Evolutionary conservation across 805 yeast species (phyloP).

Genomic region (Metschnikowia amazonensis): DNA sequence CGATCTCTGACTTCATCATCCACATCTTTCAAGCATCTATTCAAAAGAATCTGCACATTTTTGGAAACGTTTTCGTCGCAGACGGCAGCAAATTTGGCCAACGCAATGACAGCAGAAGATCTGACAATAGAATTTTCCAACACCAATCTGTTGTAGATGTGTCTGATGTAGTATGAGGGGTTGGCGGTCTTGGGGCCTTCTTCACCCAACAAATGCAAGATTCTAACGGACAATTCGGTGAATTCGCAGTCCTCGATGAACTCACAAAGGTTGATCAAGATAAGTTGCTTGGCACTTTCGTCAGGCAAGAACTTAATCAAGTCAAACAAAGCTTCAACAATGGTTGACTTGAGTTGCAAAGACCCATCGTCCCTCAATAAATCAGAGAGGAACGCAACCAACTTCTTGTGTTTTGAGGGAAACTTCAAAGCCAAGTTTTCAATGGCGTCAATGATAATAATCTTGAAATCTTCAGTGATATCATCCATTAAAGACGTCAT

Average conservation of each 20-base stretch:
- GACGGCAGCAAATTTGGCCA: constrained; percentile 83
- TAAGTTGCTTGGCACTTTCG: constrained; percentile 66
- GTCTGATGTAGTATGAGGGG: constrained; percentile 90
- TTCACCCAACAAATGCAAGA: constrained; percentile 85
- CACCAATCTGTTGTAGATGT: constrained; percentile 94
- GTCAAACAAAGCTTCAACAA: constrained; percentile 91
- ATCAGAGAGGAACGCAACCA: constrained; percentile 78
- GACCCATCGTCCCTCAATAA: constrained; percentile 90
- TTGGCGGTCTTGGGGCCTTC: constrained; percentile 87
- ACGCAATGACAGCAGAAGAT: constrained; percentile 90
- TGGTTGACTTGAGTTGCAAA: constrained; percentile 74
- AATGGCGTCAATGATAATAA: constrained; percentile 92
- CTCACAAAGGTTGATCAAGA: constrained; percentile 87
- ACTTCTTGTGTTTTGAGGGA: constrained; percentile 82
- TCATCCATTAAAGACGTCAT: constrained; percentile 88
- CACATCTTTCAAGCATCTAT: constrained; percentile 79
- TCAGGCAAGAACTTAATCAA: constrained; percentile 80
- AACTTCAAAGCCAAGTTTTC: constrained; percentile 88
- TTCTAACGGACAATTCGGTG: constrained; percentile 89
- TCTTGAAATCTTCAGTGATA: constrained; percentile 91
- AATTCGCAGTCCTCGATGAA: constrained; percentile 97
- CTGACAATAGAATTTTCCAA: constrained; percentile 93
- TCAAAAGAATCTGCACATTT: constrained; percentile 70
- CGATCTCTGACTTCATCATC: constrained; percentile 99
- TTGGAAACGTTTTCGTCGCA: constrained; percentile 63